Evolutionary conservation across 352 stramenopile genomes (phyloP), one percentile per base, ranked within the genome.

Genomic region (Pythium scleroteichum): DNA sequence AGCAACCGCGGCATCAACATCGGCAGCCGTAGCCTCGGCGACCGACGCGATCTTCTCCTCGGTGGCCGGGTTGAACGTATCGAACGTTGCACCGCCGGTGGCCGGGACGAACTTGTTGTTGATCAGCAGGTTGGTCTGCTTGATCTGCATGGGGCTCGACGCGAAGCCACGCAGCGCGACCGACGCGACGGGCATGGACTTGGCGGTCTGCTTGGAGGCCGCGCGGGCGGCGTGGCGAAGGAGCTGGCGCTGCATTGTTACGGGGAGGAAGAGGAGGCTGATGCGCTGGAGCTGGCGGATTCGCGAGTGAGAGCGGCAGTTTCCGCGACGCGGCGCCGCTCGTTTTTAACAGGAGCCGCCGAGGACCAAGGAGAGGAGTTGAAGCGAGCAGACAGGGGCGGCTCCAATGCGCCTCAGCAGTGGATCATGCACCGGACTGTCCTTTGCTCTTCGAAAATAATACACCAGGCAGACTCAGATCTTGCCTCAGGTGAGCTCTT

Each of bases 101-200:
- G 81, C 75, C 13, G 86, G 73, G 47, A 96, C 86, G 55, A 95
- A 96, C 66, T 94, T 66, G 71, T 76, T 76, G 71, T 92, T 87
- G 67, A 97, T 96, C 53, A 97, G 78, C 45, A 97, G 68, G 38
- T 90, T 82, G 59, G 82, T 91, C 68, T 91, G 79, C 66, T 79
- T 85, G 24, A 85, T 59, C 27, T 63, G 22, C 35, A 82, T 69
- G 0, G 67, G 57, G 4, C 32, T 22, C 1, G 61, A 55, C 4
- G 75, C 75, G 59, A 85, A 85, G 39, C 27, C 32, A 33, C 50
- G 50, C 16, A 58, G 14, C 29, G 69, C 59, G 49, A 74, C 70
- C 12, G 62, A 66, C 22, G 71, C 48, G 24, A 46, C 38, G 1
- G 59, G 64, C 16, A 61, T 59, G 19, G 69, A 58, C 60, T 73